These are phyloP conservation scores for Hura crepitans DNA, from an alignment of 441 rosid species.

Conservation along the genomic window DNA sequence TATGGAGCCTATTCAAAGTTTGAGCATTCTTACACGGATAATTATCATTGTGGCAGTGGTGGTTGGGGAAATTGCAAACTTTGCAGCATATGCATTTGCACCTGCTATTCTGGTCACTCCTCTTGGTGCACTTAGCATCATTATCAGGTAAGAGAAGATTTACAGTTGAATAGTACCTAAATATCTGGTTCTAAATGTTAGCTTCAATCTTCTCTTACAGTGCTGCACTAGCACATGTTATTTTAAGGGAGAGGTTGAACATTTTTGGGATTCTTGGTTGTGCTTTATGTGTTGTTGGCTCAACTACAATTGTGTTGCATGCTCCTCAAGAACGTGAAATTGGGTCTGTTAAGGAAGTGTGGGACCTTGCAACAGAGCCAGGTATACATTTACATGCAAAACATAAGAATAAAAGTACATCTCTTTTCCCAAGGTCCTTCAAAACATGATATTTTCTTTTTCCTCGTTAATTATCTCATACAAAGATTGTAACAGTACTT, in stretches of 20 bases:
- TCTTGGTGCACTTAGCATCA: slow-evolving; percentile 51
- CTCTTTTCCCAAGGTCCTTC: background rate
- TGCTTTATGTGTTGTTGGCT: slow-evolving; percentile 47
- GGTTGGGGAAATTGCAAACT: slow-evolving; percentile 49
- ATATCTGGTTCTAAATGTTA: slow-evolving; percentile 15
- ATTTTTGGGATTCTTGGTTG: slow-evolving; percentile 49
- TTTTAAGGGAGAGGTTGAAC: slow-evolving; percentile 42
- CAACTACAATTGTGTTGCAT: slow-evolving; percentile 44
- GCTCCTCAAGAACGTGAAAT: slow-evolving; percentile 49
- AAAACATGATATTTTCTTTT: background rate
- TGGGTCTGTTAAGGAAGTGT: slow-evolving; percentile 42
- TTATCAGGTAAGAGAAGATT: slow-evolving; percentile 35
- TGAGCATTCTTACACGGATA: slow-evolving; percentile 14
- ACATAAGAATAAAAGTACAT: background rate
- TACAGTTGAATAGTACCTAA: background rate
- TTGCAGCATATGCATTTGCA: slow-evolving; percentile 49
- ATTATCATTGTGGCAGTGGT: slow-evolving; percentile 37
- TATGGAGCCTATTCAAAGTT: slow-evolving; percentile 3
- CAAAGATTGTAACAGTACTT: background rate
- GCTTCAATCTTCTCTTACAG: slow-evolving; percentile 29
- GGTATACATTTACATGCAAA: slow-evolving; percentile 19
- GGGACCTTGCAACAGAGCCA: slow-evolving; percentile 52
- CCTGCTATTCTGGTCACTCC: slow-evolving; percentile 53
- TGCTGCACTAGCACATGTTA: slow-evolving; percentile 47
- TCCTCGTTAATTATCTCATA: slow-evolving; percentile 1